A percentile compares a stretch with the other conserved stretches of the same genome.
Evolutionary conservation across 768 basidiomycete species (phyloP).

Genomic region (Mycena vulgaris): DNA sequence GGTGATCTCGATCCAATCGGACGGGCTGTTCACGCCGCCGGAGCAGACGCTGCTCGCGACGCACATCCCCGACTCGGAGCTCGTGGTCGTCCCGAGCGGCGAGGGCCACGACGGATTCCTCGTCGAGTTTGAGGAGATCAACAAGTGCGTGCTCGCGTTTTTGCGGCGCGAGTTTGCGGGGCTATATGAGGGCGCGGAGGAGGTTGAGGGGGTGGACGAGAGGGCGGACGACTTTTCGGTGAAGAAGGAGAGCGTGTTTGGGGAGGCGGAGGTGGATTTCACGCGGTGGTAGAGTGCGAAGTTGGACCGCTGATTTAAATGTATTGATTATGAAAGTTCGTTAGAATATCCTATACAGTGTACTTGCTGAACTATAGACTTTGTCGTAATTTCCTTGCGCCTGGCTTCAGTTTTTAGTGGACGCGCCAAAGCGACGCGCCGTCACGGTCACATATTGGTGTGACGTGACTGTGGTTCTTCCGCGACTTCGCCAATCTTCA

Average conservation of each 20-base stretch:
- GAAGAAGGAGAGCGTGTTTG: conserved; percentile 95
- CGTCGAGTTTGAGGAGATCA: conserved; percentile 96
- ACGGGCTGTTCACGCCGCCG: conserved; percentile 93
- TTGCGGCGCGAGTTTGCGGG: conserved; percentile 81
- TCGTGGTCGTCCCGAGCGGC: conserved; percentile 86
- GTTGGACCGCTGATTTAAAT: no score
- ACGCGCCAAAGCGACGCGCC: no score
- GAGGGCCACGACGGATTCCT: conserved; percentile 99
- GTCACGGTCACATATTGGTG: no score
- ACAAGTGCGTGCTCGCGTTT: conserved; percentile 80
- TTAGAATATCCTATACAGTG: no score
- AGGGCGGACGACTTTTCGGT: conserved; percentile 75
- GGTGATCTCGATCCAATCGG: conserved; percentile 92
- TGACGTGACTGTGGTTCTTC: no score
- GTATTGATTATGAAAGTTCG: no score
- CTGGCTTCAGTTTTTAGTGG: neutral
- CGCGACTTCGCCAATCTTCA: no score
- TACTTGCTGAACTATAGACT: no score
- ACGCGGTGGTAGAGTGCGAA: conserved; percentile 94
- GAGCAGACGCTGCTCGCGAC: conserved; percentile 90
- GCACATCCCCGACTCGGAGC: conserved; percentile 83
- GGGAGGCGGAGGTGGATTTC: conserved; percentile 96
- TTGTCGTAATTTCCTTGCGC: neutral
- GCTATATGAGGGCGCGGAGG: conserved; percentile 62
- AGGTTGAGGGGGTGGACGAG: conserved; percentile 49